A percentile compares a stretch with the other conserved stretches of the same genome.
Conservation (phyloP, 768 basidiomycete genomes). For the Collybia nuda region DNA sequence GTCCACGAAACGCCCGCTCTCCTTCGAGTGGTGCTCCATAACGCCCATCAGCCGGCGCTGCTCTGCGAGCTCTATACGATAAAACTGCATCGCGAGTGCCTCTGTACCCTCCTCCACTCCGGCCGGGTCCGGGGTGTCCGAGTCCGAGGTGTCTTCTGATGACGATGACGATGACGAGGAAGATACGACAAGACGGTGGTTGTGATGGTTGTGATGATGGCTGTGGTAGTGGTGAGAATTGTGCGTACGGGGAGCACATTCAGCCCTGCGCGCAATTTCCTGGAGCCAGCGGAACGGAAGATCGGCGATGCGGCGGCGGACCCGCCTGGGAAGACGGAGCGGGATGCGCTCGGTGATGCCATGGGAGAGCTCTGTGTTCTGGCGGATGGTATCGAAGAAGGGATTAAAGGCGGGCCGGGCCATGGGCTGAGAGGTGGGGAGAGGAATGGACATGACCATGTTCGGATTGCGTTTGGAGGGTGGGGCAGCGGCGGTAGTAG, state of each 20-base stretch:
- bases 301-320: conserved; percentile 62
- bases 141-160: conserved; percentile 26
- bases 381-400: conserved; percentile 93
- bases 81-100: conserved; percentile 88
- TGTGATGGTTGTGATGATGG: conserved; percentile 10
- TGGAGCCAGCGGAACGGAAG: conserved; percentile 81
- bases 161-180: conserved; percentile 23
- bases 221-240: conserved; percentile 34
- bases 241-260: conserved; percentile 1
- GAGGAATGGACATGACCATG: conserved; percentile 18
- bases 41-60: conserved; percentile 86
- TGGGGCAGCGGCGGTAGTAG: conserved; percentile 40
- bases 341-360: conserved; percentile 82
- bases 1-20: conserved; percentile 35
- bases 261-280: conserved; percentile 51
- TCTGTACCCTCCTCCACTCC: conserved; percentile 71
- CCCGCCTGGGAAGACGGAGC: conserved; percentile 51
- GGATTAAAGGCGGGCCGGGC: conserved; percentile 64
- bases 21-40: conserved; percentile 86
- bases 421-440: conserved; percentile 15
- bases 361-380: conserved; percentile 78
- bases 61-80: conserved; percentile 88
- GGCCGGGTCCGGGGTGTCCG: conserved; percentile 27
- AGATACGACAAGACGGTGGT: conserved; percentile 14
- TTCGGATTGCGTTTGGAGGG: conserved; percentile 22